Conservation (phyloP, 805 yeast species). For the Candida nanaspora region DNA sequence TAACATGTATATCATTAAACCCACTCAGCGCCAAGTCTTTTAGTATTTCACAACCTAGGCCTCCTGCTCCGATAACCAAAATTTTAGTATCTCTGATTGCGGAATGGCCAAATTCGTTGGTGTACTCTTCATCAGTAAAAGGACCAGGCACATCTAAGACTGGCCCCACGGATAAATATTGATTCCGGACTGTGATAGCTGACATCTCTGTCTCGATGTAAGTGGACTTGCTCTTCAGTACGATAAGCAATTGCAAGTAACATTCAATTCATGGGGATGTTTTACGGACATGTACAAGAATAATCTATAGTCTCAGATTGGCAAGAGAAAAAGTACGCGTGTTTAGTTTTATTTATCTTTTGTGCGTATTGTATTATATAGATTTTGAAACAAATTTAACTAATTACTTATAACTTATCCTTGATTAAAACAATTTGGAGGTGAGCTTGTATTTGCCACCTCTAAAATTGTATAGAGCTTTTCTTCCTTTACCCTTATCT, state of each 20-base stretch:
- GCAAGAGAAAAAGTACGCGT: too few species aligned
- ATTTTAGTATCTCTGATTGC: slow-evolving; percentile 19
- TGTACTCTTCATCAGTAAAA: slow-evolving; percentile 24
- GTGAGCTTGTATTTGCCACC: slow-evolving; percentile 56
- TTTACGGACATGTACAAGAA: too few species aligned
- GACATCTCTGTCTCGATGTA: not conserved
- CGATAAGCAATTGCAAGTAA: too few species aligned
- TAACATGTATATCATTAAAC: slow-evolving; percentile 54
- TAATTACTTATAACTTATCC: too few species aligned
- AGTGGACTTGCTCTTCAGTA: too few species aligned
- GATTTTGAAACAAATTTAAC: too few species aligned
- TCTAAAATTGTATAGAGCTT: slow-evolving; percentile 61
- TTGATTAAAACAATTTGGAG: slow-evolving; percentile 37
- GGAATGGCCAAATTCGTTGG: slow-evolving; percentile 12
- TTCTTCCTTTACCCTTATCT: slow-evolving; percentile 44
- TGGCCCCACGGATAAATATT: not conserved
- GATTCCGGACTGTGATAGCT: not conserved
- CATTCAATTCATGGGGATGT: too few species aligned
- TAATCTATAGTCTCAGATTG: too few species aligned
- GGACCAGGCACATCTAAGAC: slow-evolving; percentile 19
- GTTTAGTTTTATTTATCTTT: too few species aligned
- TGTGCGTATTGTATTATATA: too few species aligned
- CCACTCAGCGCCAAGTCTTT: slow-evolving; percentile 70
- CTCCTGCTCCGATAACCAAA: slow-evolving; percentile 71
- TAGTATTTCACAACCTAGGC: slow-evolving; percentile 74